These are phyloP conservation scores for Pyrus communis DNA, from an alignment of 306 rosid species.

Conservation along the genomic window DNA sequence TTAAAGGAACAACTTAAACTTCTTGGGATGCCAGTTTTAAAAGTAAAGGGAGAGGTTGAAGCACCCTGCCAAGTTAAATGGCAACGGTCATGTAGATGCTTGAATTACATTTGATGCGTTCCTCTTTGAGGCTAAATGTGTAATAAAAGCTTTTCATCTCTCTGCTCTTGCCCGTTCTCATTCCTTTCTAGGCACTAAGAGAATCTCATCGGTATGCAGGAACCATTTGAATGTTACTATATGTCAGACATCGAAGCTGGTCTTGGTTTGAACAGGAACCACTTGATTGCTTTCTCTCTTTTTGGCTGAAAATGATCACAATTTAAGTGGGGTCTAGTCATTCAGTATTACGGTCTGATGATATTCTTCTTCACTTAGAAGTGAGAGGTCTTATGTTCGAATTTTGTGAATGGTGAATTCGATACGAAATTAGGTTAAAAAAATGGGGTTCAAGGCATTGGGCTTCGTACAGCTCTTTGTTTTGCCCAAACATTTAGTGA, in stretches of 20 bases:
- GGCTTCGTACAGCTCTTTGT: conserved; percentile 69
- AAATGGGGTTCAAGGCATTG: conserved; percentile 65
- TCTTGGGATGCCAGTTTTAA: conserved; percentile 79
- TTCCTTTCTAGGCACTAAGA: conserved; percentile 10
- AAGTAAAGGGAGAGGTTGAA: conserved; percentile 29
- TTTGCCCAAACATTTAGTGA: conserved; percentile 60
- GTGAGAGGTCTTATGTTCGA: no score
- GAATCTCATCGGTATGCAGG: conserved; percentile 47
- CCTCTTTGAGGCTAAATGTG: conserved; percentile 72
- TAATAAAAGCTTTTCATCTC: conserved; percentile 47
- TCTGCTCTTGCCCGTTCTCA: neutral
- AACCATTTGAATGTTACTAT: conserved; percentile 81
- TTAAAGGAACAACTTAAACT: conserved; percentile 71
- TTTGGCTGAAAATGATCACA: no score
- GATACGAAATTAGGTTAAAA: no score
- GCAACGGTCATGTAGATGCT: conserved; percentile 79
- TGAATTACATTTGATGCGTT: conserved; percentile 90
- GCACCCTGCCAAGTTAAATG: conserved; percentile 50
- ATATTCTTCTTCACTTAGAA: no score
- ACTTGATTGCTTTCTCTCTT: no score
- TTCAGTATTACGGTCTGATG: no score
- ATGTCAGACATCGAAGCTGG: conserved; percentile 73
- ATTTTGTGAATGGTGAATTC: no score
- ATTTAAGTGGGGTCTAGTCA: no score
- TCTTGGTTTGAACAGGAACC: no score